Base-by-base conservation (phyloP, 164 flowering plant species). In the Vitis amurensis region DNA sequence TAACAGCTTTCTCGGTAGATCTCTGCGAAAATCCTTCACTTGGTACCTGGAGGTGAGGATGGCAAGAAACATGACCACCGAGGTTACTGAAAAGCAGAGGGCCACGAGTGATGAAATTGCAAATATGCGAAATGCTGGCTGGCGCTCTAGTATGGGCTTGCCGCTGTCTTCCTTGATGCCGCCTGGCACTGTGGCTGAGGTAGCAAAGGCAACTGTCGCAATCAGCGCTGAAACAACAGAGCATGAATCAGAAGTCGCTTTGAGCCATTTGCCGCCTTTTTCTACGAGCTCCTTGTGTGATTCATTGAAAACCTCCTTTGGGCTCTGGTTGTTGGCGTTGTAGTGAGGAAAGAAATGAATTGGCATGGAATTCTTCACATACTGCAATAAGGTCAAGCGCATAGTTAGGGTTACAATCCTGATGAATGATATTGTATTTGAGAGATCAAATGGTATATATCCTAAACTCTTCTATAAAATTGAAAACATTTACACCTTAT, bases 141-240 rank as follows among this genome's bases (percentile, higher is more conserved):
- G 50, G 53, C 59, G 13, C 19, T 27, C 76, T 0, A 72, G 63
- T 2, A 4, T 53, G 11, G 79, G 79, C 3, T 1, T 30, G 4
- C 72, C 75, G n/a, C 17, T 50, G 0, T 47, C 61, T 11, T 61
- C 31, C 13, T 57, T 67, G 50, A 23, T n/a, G 0, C 79, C 79
- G 0, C 79, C 78, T 0, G 80, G 79, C 2, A 76, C 50, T 4
- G 76, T 48, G 53, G 57, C 2, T 11, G 79, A 63, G 2, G 79
- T 70, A 13, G 77, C 70, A 27, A 79, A 79, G 30, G 82, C 77
- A 0, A 79, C 75, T 0, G 75, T 61, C 1, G 80, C 80, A 10
- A 80, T 71, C 59, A 76, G 71, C 1, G 74, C 68, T 1, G 78
- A 76, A 17, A 77, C 80, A 0, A 74, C 62, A 0, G 78, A 68